Evolutionary conservation across 2,329 filamentous ascomycete genomes (phyloP).

Genomic region (Akanthomyces uredinophilus): DNA sequence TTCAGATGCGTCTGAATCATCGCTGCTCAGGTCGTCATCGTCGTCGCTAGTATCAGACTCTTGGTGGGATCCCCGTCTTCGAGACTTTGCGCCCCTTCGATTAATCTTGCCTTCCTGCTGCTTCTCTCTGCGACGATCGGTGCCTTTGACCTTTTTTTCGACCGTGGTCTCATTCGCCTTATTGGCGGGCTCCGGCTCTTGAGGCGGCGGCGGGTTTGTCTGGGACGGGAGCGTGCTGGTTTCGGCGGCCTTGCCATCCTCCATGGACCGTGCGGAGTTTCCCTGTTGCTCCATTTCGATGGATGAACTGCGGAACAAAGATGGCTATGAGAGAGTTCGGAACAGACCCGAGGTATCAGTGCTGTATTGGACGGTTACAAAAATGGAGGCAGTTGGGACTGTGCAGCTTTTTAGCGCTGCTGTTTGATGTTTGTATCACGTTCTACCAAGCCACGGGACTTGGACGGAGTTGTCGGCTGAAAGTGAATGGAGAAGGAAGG

Average conservation of each 20-base stretch:
- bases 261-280: neutral
- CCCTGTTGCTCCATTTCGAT: conserved; percentile 6
- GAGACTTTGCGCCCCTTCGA: neutral
- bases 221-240: neutral
- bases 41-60: conserved; percentile 5
- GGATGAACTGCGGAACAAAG: neutral
- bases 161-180: neutral
- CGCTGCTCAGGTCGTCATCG: neutral
- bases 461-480: neutral
- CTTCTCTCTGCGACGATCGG: conserved; percentile 1
- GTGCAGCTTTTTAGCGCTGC: neutral
- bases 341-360: neutral
- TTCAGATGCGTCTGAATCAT: conserved; percentile 9
- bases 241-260: conserved; percentile 6
- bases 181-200: neutral
- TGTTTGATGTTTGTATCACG: neutral
- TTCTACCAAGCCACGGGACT: neutral
- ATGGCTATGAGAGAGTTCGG: neutral
- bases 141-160: conserved; percentile 5
- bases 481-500: neutral
- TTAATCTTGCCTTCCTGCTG: neutral
- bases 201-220: neutral
- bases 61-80: neutral
- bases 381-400: neutral
- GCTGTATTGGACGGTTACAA: neutral